Conservation (phyloP, 2,329 filamentous ascomycete species). For the Blastomyces silverae region DNA sequence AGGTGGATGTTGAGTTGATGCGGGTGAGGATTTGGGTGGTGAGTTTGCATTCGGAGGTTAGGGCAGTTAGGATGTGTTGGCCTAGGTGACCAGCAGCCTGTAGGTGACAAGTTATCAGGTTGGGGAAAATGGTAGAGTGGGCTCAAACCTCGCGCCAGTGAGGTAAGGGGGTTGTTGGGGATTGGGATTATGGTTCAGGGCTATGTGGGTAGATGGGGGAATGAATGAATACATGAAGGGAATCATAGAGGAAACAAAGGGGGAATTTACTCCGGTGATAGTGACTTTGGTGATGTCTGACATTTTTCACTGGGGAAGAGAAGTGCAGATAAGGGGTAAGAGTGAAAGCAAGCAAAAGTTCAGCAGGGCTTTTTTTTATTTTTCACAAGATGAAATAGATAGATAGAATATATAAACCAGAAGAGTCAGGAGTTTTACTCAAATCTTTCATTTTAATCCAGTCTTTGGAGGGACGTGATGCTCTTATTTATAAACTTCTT, state of each 20-base stretch:
- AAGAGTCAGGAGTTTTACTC: not conserved
- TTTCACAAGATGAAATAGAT: no score
- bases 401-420: not conserved
- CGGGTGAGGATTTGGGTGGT: slow-evolving; percentile 20
- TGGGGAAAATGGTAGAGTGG: not conserved
- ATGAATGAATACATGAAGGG: not conserved
- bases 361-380: not conserved
- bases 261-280: slow-evolving; percentile 15
- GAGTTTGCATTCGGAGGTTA: slow-evolving; percentile 24
- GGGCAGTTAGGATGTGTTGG: slow-evolving; percentile 24
- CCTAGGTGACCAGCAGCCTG: slow-evolving; percentile 16
- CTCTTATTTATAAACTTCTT: not conserved
- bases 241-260: not conserved
- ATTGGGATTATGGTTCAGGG: not conserved
- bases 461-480: not conserved
- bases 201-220: not conserved
- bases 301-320: not conserved
- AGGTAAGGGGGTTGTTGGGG: not conserved
- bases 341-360: not conserved
- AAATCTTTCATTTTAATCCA: not conserved
- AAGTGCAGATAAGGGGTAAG: not conserved
- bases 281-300: slow-evolving; percentile 15
- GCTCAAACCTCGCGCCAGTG: not conserved
- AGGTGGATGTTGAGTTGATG: slow-evolving; percentile 15
- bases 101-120: not conserved